Percentiles rank a stretch among this genome's conserved stretches.
phyloP scores from a whole-genome alignment of 768 basidiomycete genomes.

The Russula sp. region DNA sequence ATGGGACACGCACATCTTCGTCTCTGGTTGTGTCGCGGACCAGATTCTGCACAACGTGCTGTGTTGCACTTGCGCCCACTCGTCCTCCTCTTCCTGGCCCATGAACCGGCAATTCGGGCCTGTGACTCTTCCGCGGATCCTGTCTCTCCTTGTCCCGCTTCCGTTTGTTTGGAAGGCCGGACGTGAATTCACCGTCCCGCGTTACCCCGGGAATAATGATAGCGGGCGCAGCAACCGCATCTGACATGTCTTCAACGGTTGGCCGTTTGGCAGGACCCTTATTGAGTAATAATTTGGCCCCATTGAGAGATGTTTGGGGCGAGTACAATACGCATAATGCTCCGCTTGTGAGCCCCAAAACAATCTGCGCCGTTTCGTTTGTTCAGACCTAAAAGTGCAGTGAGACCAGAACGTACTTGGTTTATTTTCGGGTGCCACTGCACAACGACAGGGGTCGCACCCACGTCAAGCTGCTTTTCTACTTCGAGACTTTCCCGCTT shows the following conservation, averaged over 20 bases:
- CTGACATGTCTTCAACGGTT: slow-evolving; percentile 84
- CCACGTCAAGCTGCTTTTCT: slow-evolving; percentile 60
- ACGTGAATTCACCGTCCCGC: slow-evolving; percentile 64
- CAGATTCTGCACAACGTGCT: slow-evolving; percentile 92
- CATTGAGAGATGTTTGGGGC: slow-evolving; percentile 81
- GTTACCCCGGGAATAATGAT: slow-evolving; percentile 91
- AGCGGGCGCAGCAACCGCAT: slow-evolving; percentile 75
- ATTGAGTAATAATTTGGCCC: slow-evolving; percentile 82
- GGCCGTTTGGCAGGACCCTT: slow-evolving; percentile 82
- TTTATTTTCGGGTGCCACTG: slow-evolving; percentile 98
- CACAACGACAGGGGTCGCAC: slow-evolving; percentile 81
- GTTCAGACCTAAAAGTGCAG: background rate
- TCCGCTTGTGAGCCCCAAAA: slow-evolving; percentile 84
- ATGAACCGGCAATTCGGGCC: slow-evolving; percentile 87
- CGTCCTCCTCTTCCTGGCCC: slow-evolving; percentile 93
- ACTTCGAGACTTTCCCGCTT: slow-evolving; percentile 63
- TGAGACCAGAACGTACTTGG: slow-evolving; percentile 53
- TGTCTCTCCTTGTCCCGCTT: slow-evolving; percentile 83
- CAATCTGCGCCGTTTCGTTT: slow-evolving; percentile 48
- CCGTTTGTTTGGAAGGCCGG: slow-evolving; percentile 61
- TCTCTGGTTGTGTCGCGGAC: slow-evolving; percentile 87
- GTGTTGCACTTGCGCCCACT: slow-evolving; percentile 94
- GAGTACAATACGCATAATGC: slow-evolving; percentile 90
- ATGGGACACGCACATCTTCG: slow-evolving; percentile 77
- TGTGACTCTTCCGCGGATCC: slow-evolving; percentile 87